Percentiles rank a stretch among this genome's conserved stretches.
Evolutionary conservation across 1,284 basidiomycete species (phyloP).

Genomic region (Boletus sp.): DNA sequence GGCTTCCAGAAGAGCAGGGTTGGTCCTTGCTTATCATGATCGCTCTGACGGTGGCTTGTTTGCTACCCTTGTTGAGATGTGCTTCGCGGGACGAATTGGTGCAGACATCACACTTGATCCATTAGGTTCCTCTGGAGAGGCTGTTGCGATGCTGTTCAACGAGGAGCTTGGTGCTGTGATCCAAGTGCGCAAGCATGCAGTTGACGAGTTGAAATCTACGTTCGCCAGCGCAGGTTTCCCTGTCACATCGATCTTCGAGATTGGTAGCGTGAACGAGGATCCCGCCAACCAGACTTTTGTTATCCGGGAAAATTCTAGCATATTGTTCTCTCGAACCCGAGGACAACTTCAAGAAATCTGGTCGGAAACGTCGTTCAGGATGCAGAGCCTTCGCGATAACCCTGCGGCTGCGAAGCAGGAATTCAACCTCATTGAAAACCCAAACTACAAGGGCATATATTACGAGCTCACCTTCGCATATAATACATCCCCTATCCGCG

Average conservation of each 20-base stretch:
- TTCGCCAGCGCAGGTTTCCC: slow-evolving; percentile 77
- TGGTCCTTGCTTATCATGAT: slow-evolving; percentile 95
- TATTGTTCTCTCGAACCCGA: slow-evolving; percentile 67
- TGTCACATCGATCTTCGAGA: slow-evolving; percentile 62
- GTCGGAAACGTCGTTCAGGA: slow-evolving; percentile 91
- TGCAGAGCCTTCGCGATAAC: slow-evolving; percentile 90
- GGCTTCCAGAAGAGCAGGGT: slow-evolving; percentile 56
- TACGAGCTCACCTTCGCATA: slow-evolving; percentile 74
- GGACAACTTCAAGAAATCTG: slow-evolving; percentile 78
- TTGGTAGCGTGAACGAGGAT: slow-evolving; percentile 65
- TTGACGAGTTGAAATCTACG: slow-evolving; percentile 54
- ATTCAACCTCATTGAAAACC: slow-evolving; percentile 71
- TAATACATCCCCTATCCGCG: slow-evolving; percentile 28
- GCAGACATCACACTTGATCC: slow-evolving; percentile 65
- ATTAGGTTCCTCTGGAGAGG: slow-evolving; percentile 47
- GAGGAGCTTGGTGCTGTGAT: slow-evolving; percentile 95
- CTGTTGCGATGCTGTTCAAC: slow-evolving; percentile 81
- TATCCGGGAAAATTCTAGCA: slow-evolving; percentile 50
- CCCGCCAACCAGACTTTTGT: slow-evolving; percentile 59
- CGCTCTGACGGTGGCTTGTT: slow-evolving; percentile 96
- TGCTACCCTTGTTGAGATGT: slow-evolving; percentile 92
- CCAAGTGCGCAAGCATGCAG: slow-evolving; percentile 70
- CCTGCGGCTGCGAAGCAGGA: slow-evolving; percentile 78
- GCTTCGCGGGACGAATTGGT: slow-evolving; percentile 87
- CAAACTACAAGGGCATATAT: slow-evolving; percentile 64